A percentile compares a stretch with the other conserved stretches of the same genome.
These are phyloP conservation scores for Picea glauca DNA, from an alignment of 75 land plant genomes.

Conservation along the genomic window DNA sequence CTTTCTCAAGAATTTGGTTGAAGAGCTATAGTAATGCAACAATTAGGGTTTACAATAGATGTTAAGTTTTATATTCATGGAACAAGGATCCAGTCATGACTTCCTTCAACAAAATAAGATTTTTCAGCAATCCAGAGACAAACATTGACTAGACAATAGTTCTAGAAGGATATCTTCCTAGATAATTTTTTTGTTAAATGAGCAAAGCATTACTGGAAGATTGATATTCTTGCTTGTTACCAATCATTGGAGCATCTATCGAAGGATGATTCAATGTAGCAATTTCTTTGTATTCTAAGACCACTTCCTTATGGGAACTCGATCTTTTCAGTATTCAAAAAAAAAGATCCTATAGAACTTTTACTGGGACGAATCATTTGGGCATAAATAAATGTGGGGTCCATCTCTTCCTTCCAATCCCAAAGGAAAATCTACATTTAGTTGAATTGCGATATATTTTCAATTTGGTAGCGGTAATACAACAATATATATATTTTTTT, in stretches of 20 bases:
- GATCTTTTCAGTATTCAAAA: constrained; percentile 18
- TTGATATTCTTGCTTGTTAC: constrained; percentile 21
- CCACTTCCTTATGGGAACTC: constrained; percentile 27
- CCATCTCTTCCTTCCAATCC: constrained; percentile 30
- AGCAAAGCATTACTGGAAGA: constrained; percentile 20
- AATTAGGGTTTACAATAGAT: too few species aligned
- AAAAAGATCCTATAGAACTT: constrained; percentile 25
- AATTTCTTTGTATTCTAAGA: constrained; percentile 12
- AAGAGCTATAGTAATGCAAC: too few species aligned
- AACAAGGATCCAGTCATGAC: too few species aligned
- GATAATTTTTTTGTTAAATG: constrained; percentile 13
- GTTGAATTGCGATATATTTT: constrained; percentile 23
- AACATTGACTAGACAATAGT: constrained; percentile 85
- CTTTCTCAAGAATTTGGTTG: too few species aligned
- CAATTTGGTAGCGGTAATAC: constrained; percentile 25
- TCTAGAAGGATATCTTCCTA: constrained; percentile 43
- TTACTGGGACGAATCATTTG: constrained; percentile 22
- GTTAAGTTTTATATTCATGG: too few species aligned
- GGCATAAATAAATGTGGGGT: constrained; percentile 32
- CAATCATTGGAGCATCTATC: constrained; percentile 22
- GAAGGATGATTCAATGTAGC: constrained; percentile 22
- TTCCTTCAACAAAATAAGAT: constrained; percentile 47
- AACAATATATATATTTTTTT: constrained; percentile 6
- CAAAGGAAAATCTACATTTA: constrained; percentile 22
- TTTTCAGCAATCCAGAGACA: constrained; percentile 61